Conservation (phyloP, 495 filamentous ascomycete species). For the Neurospora terricola region DNA sequence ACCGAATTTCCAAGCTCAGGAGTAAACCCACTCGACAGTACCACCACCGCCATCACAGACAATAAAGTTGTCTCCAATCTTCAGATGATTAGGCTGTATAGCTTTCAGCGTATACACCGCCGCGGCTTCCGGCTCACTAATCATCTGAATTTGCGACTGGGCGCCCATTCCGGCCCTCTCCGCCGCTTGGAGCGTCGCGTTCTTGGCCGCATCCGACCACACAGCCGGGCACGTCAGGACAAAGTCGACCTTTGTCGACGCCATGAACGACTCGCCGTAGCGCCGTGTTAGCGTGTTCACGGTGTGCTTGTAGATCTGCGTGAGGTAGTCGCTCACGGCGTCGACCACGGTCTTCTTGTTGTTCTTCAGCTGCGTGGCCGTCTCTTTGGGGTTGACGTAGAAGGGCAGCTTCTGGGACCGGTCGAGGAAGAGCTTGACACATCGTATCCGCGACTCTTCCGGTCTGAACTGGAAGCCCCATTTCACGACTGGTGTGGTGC, state of each 20-base stretch:
- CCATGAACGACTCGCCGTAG: conserved; percentile 52
- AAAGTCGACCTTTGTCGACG: conserved; percentile 51
- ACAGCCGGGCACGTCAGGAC: conserved; percentile 72
- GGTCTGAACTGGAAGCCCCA: conserved; percentile 75
- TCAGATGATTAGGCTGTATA: conserved; percentile 53
- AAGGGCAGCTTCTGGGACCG: conserved; percentile 66
- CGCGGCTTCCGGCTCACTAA: conserved; percentile 68
- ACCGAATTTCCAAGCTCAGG: conserved; percentile 7
- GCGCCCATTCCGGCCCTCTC: conserved; percentile 58
- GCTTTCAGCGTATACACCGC: conserved; percentile 62
- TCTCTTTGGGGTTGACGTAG: conserved; percentile 66
- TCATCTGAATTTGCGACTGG: conserved; percentile 50
- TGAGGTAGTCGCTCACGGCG: conserved; percentile 57
- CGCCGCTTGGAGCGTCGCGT: conserved; percentile 52
- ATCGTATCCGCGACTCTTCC: conserved; percentile 61
- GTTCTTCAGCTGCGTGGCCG: conserved; percentile 59
- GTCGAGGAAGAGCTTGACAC: conserved; percentile 73
- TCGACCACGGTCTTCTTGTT: conserved; percentile 51
- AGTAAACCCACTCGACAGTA: conserved; percentile 46
- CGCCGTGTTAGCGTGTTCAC: conserved; percentile 60
- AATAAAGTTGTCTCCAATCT: conserved; percentile 59
- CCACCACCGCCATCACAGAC: conserved; percentile 73
- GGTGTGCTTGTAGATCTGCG: conserved; percentile 60
- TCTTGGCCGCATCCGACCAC: conserved; percentile 70
- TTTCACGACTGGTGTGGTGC: conserved; percentile 36